A percentile compares a stretch with the other conserved stretches of the same genome.
phyloP scores from a whole-genome alignment of 2,329 filamentous ascomycete species.

The Phyllosticta citrichinensis region DNA sequence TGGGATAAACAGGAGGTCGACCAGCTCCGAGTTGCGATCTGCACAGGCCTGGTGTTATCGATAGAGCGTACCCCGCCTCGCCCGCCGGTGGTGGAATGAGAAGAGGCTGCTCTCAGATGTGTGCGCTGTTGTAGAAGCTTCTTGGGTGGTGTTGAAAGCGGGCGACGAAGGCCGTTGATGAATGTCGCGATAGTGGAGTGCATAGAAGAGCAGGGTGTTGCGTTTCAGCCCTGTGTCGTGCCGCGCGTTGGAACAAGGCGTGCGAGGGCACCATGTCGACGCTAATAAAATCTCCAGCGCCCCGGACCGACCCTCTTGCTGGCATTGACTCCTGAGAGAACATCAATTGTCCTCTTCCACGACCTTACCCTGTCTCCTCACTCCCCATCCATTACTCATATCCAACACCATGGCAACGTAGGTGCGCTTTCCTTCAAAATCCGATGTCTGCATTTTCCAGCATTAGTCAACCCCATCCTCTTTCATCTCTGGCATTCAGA shows the following conservation, averaged over 20 bases:
- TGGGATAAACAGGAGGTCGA: neutral
- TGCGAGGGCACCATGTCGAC: neutral
- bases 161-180: neutral
- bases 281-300: neutral
- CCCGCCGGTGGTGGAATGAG: neutral
- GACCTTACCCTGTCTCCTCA: slow-evolving; percentile 1
- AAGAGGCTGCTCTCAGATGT: neutral
- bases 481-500: neutral
- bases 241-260: neutral
- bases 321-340: neutral
- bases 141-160: neutral
- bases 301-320: neutral
- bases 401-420: slow-evolving; percentile 25
- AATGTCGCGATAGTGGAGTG: neutral
- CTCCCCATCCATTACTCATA: neutral
- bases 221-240: neutral
- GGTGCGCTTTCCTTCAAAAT: slow-evolving; percentile 12
- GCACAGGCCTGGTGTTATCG: neutral
- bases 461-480: neutral
- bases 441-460: neutral
- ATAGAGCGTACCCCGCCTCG: neutral
- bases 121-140: neutral
- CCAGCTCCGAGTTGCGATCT: neutral
- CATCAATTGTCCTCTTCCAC: slow-evolving; percentile 2
- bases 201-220: neutral